Conservation (phyloP, 495 filamentous ascomycete species). For the Pyronema domesticum region DNA sequence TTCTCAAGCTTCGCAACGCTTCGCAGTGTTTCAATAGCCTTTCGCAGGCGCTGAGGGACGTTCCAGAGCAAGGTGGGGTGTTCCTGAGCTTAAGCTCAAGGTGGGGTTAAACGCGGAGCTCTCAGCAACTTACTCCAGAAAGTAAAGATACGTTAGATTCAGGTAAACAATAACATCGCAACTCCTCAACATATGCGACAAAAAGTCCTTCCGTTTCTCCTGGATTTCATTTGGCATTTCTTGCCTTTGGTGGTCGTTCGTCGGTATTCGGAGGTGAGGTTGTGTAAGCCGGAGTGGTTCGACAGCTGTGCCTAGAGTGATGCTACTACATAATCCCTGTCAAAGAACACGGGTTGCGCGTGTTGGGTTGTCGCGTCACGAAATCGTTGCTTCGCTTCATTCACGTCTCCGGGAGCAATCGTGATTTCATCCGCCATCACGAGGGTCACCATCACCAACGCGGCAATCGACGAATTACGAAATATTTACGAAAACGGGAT, state of each 20-base stretch:
- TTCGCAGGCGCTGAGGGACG: no score
- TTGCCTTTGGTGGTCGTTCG: no score
- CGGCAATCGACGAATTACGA: neutral
- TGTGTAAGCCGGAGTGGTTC: no score
- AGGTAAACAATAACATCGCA: conserved; percentile 51
- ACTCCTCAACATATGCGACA: conserved; percentile 42
- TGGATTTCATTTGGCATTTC: neutral
- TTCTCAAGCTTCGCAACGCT: neutral
- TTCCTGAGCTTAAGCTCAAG: no score
- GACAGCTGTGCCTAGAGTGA: no score
- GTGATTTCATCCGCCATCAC: neutral
- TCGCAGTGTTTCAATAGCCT: no score
- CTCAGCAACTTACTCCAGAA: conserved; percentile 42
- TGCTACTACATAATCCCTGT: no score
- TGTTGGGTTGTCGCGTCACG: neutral
- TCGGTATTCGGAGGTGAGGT: no score
- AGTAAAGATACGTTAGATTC: conserved; percentile 50
- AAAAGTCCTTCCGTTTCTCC: conserved; percentile 31
- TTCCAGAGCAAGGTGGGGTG: no score
- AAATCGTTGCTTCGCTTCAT: neutral
- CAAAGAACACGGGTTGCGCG: no score
- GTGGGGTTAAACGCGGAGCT: no score
- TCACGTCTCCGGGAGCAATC: conserved; percentile 2
- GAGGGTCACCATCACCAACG: neutral
- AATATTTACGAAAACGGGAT: neutral